phyloP scores from a whole-genome alignment of 2,329 filamentous ascomycete species.

The Geoglossum cookeanum region DNA sequence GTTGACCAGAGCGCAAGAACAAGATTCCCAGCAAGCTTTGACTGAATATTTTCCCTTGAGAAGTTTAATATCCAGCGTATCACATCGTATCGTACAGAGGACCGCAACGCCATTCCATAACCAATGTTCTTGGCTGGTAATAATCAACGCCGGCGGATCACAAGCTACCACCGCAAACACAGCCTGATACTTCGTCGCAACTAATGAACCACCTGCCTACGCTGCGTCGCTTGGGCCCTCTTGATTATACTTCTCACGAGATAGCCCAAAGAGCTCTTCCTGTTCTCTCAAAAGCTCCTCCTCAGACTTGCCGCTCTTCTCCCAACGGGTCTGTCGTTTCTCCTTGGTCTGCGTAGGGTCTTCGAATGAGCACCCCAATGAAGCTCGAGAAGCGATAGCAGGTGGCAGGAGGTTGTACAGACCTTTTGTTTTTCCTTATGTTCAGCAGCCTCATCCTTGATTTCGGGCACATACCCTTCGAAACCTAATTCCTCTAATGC shows the following conservation, averaged over 20 bases:
- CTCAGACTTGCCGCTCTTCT: conserved; percentile 77
- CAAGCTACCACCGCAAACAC: not conserved
- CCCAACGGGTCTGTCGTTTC: conserved; percentile 94
- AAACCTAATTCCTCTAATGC: conserved; percentile 87
- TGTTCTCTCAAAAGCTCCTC: conserved; percentile 81
- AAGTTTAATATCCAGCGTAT: too few relatives aligned
- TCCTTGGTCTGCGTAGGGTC: conserved; percentile 51
- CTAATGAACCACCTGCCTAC: not conserved
- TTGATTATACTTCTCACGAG: conserved; percentile 48
- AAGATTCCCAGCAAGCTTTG: too few relatives aligned
- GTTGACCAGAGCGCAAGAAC: too few relatives aligned
- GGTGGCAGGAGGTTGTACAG: not conserved
- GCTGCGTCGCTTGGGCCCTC: not conserved
- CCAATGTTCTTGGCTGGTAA: not conserved
- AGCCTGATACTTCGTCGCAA: not conserved
- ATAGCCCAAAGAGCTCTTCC: conserved; percentile 75
- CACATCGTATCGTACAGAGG: too few relatives aligned
- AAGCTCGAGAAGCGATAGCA: conserved; percentile 2
- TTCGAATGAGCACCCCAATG: conserved; percentile 3
- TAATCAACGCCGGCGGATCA: not conserved
- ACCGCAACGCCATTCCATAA: not conserved
- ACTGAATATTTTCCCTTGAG: too few relatives aligned
- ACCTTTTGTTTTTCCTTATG: conserved; percentile 92
- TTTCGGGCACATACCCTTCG: conserved; percentile 73
- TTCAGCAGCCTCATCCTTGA: conserved; percentile 69